phyloP scores from a whole-genome alignment of 2,329 filamentous ascomycete genomes.

The Knoxdaviesia proteae region DNA sequence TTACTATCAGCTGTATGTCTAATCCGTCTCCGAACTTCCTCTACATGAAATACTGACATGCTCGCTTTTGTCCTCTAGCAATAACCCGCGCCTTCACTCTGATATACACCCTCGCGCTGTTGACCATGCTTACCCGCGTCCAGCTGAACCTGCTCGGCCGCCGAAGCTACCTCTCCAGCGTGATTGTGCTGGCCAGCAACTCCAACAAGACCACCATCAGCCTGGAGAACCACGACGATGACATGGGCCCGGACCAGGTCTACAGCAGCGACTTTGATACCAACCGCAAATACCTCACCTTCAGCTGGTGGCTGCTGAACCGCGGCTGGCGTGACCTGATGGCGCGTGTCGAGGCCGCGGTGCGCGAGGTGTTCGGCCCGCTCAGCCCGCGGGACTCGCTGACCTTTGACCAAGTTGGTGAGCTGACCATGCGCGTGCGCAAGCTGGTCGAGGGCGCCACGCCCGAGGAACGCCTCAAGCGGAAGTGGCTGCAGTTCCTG shows the following conservation, averaged over 20 bases:
- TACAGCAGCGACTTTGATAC: conserved; percentile 92
- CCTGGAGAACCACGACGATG: conserved; percentile 70
- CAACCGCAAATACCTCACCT: conserved; percentile 83
- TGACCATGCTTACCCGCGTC: conserved; percentile 81
- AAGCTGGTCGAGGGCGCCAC: conserved; percentile 57
- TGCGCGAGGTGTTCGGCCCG: conserved; percentile 73
- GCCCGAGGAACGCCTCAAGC: conserved; percentile 16
- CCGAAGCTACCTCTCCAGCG: conserved; percentile 85
- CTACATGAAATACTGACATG: conserved; percentile 4
- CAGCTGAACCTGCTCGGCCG: conserved; percentile 94
- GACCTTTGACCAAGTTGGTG: conserved; percentile 57
- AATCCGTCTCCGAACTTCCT: not conserved
- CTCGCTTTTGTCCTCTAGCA: conserved; percentile 25
- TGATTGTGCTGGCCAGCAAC: conserved; percentile 72
- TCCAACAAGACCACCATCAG: conserved; percentile 57
- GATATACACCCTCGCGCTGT: conserved; percentile 72
- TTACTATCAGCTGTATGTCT: conserved; percentile 76
- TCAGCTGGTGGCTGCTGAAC: conserved; percentile 96
- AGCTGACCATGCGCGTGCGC: conserved; percentile 65
- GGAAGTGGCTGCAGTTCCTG: conserved; percentile 64
- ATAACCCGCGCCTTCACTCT: conserved; percentile 82
- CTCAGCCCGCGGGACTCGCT: conserved; percentile 79
- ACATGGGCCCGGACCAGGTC: conserved; percentile 60
- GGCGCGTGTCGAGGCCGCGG: conserved; percentile 62
- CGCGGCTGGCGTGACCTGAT: conserved; percentile 70